phyloP scores from a whole-genome alignment of 1,139 yeast genomes.

The Yamadazyma trypodendri region DNA sequence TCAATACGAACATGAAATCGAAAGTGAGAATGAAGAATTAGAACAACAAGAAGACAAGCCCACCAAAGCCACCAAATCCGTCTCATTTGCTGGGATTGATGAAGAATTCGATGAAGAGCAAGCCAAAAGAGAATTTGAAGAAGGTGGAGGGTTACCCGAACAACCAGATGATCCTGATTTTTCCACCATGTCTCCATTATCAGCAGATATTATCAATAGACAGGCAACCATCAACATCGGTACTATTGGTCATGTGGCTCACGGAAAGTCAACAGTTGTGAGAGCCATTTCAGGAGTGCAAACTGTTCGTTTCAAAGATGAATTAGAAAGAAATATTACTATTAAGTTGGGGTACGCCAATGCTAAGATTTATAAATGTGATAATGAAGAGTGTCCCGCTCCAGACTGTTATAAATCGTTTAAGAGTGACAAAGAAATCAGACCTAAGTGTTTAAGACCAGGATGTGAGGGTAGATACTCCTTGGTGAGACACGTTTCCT shows the following conservation, averaged over 20 bases:
- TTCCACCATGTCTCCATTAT: slow-evolving; percentile 71
- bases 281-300: slow-evolving; percentile 99
- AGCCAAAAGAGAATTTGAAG: slow-evolving; percentile 84
- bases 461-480: slow-evolving; percentile 85
- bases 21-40: slow-evolving; percentile 50
- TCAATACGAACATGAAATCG: slow-evolving; percentile 44
- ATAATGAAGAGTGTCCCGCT: slow-evolving; percentile 81
- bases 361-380: slow-evolving; percentile 95
- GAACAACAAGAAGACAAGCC: slow-evolving; percentile 43
- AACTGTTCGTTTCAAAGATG: slow-evolving; percentile 98
- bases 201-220: slow-evolving; percentile 94
- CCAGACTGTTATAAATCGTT: slow-evolving; percentile 95
- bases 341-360: slow-evolving; percentile 98
- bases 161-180: slow-evolving; percentile 92
- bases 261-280: slow-evolving; percentile 98
- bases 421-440: slow-evolving; percentile 91
- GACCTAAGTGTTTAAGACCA: slow-evolving; percentile 85
- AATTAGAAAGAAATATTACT: slow-evolving; percentile 97
- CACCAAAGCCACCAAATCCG: slow-evolving; percentile 63
- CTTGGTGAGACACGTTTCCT: slow-evolving; percentile 93
- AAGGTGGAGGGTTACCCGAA: slow-evolving; percentile 97
- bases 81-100: slow-evolving; percentile 78
- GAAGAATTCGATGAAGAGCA: slow-evolving; percentile 59
- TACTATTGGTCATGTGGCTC: slow-evolving; percentile 99
- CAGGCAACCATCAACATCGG: slow-evolving; percentile 99